A percentile compares a stretch with the other conserved stretches of the same genome.
These are phyloP conservation scores for Tremellales sp. DNA, from an alignment of 1,284 basidiomycete genomes.

Conservation along the genomic window DNA sequence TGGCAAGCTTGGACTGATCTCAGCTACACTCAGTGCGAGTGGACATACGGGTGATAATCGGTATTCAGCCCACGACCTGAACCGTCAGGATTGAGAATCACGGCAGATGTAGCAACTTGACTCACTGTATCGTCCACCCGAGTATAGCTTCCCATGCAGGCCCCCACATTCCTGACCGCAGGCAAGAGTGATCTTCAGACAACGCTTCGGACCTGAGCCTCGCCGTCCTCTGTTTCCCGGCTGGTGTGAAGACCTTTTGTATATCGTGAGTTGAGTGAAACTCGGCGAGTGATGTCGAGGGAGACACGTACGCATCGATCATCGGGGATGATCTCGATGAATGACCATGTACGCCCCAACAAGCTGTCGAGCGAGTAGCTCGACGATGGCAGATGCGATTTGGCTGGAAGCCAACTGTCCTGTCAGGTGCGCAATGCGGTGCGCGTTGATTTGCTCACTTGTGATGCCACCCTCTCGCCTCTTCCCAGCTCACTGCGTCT, in stretches of 20 bases:
- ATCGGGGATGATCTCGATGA: constrained; percentile 16
- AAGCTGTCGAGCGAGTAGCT: constrained; percentile 20
- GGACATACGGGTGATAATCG: too few species aligned
- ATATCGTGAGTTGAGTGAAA: not conserved
- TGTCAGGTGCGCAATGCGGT: not conserved
- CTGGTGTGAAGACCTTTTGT: constrained; percentile 18
- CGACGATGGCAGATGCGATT: constrained; percentile 14
- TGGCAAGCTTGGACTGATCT: too few species aligned
- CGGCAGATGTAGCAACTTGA: too few species aligned
- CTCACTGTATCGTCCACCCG: constrained; percentile 11
- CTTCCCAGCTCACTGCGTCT: constrained; percentile 26
- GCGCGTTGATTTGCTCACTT: constrained; percentile 16
- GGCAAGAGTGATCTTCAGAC: constrained; percentile 8
- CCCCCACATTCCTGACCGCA: constrained; percentile 13
- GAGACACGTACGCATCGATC: constrained; percentile 19
- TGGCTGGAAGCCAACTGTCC: constrained; percentile 23
- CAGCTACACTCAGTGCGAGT: too few species aligned
- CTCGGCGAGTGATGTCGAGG: not conserved
- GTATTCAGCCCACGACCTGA: too few species aligned
- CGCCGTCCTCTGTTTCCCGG: constrained; percentile 13
- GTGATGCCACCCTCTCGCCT: constrained; percentile 14
- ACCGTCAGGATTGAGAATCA: too few species aligned
- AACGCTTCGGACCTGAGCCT: constrained; percentile 5
- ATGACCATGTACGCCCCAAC: constrained; percentile 10
- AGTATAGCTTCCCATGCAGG: constrained; percentile 13